Conservation (phyloP, 2,329 filamentous ascomycete genomes). For the Furcasterigmium furcatum region DNA sequence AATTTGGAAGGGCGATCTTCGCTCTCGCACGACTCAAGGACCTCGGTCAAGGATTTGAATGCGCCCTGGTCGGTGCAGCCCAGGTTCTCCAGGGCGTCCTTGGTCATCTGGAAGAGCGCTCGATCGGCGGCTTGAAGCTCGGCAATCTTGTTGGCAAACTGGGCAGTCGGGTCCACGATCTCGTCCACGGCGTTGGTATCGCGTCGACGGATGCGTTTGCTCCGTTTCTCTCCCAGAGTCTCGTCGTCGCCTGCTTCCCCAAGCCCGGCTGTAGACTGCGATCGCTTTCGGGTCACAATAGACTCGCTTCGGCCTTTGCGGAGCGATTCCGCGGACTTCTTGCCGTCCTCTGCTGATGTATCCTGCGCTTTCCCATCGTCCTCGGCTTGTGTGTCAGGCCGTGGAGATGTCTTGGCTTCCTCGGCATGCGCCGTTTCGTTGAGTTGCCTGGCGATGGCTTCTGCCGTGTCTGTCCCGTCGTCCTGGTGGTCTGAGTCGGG, state of each 20-base stretch:
- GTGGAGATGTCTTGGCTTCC: slow-evolving; percentile 1
- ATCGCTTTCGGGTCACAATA: slow-evolving; percentile 52
- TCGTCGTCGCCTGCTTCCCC: slow-evolving; percentile 56
- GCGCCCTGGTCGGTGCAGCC: slow-evolving; percentile 48
- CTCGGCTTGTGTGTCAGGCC: slow-evolving; percentile 2
- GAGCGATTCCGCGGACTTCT: slow-evolving; percentile 21
- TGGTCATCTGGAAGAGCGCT: slow-evolving; percentile 52
- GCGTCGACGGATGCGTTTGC: slow-evolving; percentile 61
- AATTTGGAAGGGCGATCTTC: slow-evolving; percentile 49
- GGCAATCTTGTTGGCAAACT: slow-evolving; percentile 52
- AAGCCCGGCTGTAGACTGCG: slow-evolving; percentile 59
- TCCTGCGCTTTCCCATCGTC: slow-evolving; percentile 2
- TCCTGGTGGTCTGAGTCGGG: slow-evolving; percentile 30
- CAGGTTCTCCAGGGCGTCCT: slow-evolving; percentile 51
- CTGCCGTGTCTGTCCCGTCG: slow-evolving; percentile 32
- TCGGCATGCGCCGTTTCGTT: background rate
- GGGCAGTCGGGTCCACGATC: slow-evolving; percentile 45
- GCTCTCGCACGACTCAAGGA: slow-evolving; percentile 48
- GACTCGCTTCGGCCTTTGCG: slow-evolving; percentile 34
- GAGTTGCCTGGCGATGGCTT: slow-evolving; percentile 4
- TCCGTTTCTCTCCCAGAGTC: slow-evolving; percentile 55
- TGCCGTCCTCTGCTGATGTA: slow-evolving; percentile 3
- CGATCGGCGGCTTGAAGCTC: slow-evolving; percentile 55
- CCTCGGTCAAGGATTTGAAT: slow-evolving; percentile 41
- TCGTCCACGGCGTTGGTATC: slow-evolving; percentile 53